Evolutionary conservation across 352 stramenopile genomes (phyloP).

Genomic region (Pythium folliculosum): DNA sequence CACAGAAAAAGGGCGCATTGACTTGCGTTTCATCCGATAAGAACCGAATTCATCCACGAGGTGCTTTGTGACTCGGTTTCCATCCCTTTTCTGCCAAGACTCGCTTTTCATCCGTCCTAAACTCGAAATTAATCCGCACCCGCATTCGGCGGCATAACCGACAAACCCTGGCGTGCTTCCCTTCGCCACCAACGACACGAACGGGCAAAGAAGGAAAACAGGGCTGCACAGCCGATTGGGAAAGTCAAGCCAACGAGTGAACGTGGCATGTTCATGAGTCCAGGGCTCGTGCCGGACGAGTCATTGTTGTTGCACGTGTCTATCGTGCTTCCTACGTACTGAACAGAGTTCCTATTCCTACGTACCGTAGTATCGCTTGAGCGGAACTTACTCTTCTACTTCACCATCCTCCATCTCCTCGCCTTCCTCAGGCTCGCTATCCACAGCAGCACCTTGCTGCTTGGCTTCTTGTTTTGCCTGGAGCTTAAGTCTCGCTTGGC

Average conservation of each 20-base stretch:
- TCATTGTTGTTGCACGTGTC: too few relatives aligned
- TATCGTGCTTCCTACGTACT: too few relatives aligned
- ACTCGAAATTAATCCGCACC: too few relatives aligned
- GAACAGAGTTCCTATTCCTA: too few relatives aligned
- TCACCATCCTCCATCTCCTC: constrained; percentile 47
- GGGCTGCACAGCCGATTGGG: too few relatives aligned
- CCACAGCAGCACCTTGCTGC: constrained; percentile 12
- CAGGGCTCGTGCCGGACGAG: too few relatives aligned
- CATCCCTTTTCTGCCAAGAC: too few relatives aligned
- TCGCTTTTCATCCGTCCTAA: too few relatives aligned
- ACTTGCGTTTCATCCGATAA: too few relatives aligned
- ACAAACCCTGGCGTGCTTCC: neutral
- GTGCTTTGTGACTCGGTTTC: too few relatives aligned
- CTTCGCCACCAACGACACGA: neutral
- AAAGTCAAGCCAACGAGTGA: neutral
- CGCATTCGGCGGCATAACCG: neutral
- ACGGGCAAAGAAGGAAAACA: neutral
- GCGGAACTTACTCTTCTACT: constrained; percentile 37
- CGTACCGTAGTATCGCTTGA: neutral
- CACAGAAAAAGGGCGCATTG: too few relatives aligned
- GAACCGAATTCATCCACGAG: too few relatives aligned
- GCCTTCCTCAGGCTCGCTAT: constrained; percentile 64
- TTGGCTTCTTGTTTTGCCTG: constrained; percentile 38
- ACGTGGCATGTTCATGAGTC: neutral
- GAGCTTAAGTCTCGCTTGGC: constrained; percentile 62